These are phyloP conservation scores for Saccharomyces paradoxus DNA, from an alignment of 805 yeast genomes.

Conservation along the genomic window DNA sequence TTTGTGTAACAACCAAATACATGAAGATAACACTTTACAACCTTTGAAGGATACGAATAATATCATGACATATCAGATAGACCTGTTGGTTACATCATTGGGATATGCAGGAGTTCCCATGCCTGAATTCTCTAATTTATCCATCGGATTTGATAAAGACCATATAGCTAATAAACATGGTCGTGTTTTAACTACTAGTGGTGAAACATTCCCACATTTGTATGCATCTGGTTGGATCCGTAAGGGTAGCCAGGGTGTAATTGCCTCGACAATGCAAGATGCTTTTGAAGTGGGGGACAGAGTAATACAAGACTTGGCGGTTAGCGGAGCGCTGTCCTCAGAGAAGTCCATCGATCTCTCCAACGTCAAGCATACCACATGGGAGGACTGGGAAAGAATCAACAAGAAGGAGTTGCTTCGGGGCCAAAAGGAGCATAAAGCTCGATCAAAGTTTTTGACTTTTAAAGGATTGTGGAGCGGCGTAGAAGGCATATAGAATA, in stretches of 20 bases:
- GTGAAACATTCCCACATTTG: constrained; percentile 36
- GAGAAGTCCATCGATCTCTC: constrained; percentile 5
- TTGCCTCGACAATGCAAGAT: constrained; percentile 83
- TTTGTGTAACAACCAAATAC: constrained; percentile 13
- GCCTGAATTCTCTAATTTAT: constrained; percentile 44
- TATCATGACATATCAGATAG: constrained; percentile 35
- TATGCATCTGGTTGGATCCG: constrained; percentile 90
- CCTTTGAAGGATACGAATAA: constrained; percentile 19
- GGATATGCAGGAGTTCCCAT: constrained; percentile 73
- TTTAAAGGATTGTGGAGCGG: constrained; percentile 8
- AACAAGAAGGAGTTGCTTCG: constrained; percentile 16
- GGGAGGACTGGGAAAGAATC: constrained; percentile 27
- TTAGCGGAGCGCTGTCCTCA: background rate
- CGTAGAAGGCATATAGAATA: background rate
- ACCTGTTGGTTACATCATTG: constrained; percentile 68
- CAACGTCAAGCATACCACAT: constrained; percentile 16
- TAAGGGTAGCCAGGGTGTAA: constrained; percentile 81
- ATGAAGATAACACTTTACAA: constrained; percentile 19
- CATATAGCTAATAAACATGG: constrained; percentile 41
- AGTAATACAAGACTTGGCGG: constrained; percentile 45
- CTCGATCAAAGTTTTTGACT: constrained; percentile 14
- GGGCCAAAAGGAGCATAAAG: constrained; percentile 12
- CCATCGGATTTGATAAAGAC: constrained; percentile 45
- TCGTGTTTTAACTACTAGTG: constrained; percentile 29
- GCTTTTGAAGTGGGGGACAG: constrained; percentile 67